Percentiles rank a stretch among this genome's conserved stretches.
These are phyloP conservation scores for Rhizoctonia solani DNA, from an alignment of 1,284 basidiomycete species.

Conservation along the genomic window DNA sequence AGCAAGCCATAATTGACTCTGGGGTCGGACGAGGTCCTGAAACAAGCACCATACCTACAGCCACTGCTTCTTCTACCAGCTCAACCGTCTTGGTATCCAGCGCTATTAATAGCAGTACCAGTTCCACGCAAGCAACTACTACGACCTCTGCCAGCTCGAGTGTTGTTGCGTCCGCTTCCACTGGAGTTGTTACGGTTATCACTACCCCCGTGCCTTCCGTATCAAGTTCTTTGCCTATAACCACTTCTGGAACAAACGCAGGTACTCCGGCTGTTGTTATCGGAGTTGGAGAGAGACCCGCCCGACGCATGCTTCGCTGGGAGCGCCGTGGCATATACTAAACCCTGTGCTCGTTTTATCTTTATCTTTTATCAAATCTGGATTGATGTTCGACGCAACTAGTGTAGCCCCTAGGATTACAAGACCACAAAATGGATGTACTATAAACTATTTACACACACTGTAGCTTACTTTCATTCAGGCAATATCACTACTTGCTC, in stretches of 20 bases:
- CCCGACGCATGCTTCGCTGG: conserved; percentile 30
- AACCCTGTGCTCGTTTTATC: background rate
- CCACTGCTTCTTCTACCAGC: too few species aligned
- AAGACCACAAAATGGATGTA: too few species aligned
- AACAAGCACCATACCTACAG: background rate
- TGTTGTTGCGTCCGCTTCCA: background rate
- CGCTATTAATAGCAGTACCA: too few species aligned
- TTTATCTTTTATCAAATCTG: background rate
- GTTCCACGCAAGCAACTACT: too few species aligned
- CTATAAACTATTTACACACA: too few species aligned
- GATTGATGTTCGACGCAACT: too few species aligned
- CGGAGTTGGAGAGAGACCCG: conserved; percentile 1
- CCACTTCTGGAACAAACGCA: background rate
- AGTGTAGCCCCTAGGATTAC: too few species aligned
- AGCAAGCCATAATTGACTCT: conserved; percentile 2
- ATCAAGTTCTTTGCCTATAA: background rate
- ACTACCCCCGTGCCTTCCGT: background rate
- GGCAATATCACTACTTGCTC: too few species aligned
- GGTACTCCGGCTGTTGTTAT: conserved; percentile 12
- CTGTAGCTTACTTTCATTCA: too few species aligned
- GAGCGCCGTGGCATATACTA: conserved; percentile 5
- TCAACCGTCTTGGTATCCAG: too few species aligned
- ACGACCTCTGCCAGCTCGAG: too few species aligned
- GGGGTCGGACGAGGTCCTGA: background rate
- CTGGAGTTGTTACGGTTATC: background rate